Evolutionary conservation across 495 filamentous ascomycete genomes (phyloP), one percentile per base, ranked within the genome.

Genomic region (Penicillium roqueforti): DNA sequence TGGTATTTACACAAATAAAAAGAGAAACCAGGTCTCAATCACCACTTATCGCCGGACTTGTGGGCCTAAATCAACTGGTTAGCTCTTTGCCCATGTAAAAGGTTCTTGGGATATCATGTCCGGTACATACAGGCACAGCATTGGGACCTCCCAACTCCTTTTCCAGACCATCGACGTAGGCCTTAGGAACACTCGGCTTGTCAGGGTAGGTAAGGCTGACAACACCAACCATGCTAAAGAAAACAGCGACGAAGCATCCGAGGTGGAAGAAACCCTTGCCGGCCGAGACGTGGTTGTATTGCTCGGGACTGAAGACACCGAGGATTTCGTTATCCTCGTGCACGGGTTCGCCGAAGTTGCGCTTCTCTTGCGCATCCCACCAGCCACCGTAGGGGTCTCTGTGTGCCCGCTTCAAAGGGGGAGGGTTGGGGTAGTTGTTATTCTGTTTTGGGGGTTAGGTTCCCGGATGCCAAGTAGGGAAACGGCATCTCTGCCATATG

Each of bases 241-340:
- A 81, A 37, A 76, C 72, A 9, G 73, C 80, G 16, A 96, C 73
- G 65, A 96, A 96, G 57, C 68, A 73, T 46, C 89, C 89, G 52
- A 95, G 66, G 70, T 92, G 84, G 38, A 88, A 65, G 42, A 85
- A 63, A 44, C 83, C 91, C 75, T 85, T 89, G 60, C 82, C 78
- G 23, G 92, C 68, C 37, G 78, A 81, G 55, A 86, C 82, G 75
- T 93, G 92, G 22, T 83, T 92, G 73, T 99, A 97, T 59, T 92
- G 87, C 64, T 96, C 83, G 2, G 88, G 82, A 46, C 87, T 86
- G 75, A 99, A 92, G 51, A 95, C 85, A 63, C 92, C 92, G 19
- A 97, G 79, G 49, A 96, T 84, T 69, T 99, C 95, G 66, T 97
- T 86, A 71, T 99, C 95, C 73, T 99, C 95, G 70, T 99, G 92